Percentiles rank a stretch among this genome's conserved stretches.
These are phyloP conservation scores for Leccinum variicolor DNA, from an alignment of 768 basidiomycete genomes.

Conservation along the genomic window DNA sequence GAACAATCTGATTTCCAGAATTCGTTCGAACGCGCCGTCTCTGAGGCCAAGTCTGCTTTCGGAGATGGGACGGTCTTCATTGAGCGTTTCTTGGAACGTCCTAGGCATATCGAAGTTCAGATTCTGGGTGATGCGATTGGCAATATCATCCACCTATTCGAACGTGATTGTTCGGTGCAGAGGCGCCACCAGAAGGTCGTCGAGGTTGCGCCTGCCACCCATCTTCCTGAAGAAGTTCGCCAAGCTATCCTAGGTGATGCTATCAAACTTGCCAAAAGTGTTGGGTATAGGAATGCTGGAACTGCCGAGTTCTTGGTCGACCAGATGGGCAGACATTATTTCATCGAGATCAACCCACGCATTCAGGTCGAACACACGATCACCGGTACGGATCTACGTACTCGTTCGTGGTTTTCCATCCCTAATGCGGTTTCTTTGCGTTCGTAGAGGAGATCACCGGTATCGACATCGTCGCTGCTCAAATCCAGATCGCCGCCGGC, in stretches of 20 bases:
- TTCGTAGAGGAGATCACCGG: slow-evolving; percentile 95
- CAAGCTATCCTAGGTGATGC: slow-evolving; percentile 87
- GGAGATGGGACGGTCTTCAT: slow-evolving; percentile 99
- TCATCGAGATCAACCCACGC: slow-evolving; percentile 99
- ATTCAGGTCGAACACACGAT: slow-evolving; percentile 99
- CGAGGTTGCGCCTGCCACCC: slow-evolving; percentile 95
- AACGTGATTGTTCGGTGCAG: slow-evolving; percentile 99
- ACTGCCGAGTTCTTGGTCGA: slow-evolving; percentile 99
- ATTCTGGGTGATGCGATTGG: slow-evolving; percentile 87
- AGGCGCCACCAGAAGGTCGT: slow-evolving; percentile 98
- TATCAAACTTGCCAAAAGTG: slow-evolving; percentile 90
- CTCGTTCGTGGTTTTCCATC: not conserved
- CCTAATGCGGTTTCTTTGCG: not conserved
- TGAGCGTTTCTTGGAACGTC: slow-evolving; percentile 94
- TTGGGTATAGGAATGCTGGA: slow-evolving; percentile 94
- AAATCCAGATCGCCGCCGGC: slow-evolving; percentile 99
- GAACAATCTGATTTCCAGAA: slow-evolving; percentile 89
- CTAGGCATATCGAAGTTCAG: slow-evolving; percentile 97
- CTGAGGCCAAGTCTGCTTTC: slow-evolving; percentile 94
- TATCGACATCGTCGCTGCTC: slow-evolving; percentile 98
- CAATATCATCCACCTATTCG: slow-evolving; percentile 96
- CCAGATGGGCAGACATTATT: slow-evolving; percentile 94
- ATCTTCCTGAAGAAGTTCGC: slow-evolving; percentile 87
- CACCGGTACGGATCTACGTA: slow-evolving; percentile 59
- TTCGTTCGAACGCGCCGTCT: slow-evolving; percentile 88